A percentile compares a stretch with the other conserved stretches of the same genome.
Evolutionary conservation across 1,284 basidiomycete species (phyloP).

Genomic region (Takashimella koratensis): DNA sequence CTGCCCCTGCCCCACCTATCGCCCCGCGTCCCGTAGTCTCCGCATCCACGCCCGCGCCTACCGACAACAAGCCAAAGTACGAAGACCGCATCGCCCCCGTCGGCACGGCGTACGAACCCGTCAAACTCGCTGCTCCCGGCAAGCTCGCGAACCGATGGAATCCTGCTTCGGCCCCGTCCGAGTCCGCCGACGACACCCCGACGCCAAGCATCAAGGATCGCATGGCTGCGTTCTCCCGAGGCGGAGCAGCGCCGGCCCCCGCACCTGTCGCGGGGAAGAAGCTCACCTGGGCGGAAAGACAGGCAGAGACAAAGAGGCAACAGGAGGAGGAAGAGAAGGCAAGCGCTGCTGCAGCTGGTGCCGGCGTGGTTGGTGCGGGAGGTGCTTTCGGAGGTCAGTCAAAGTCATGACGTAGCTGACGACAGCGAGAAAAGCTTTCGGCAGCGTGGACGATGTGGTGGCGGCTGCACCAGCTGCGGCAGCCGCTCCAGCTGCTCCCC

Average conservation of each 20-base stretch:
- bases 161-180: constrained; percentile 55
- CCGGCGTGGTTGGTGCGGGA: no score
- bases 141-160: constrained; percentile 79
- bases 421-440: constrained; percentile 7
- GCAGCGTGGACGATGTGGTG: constrained; percentile 19
- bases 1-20: constrained; percentile 15
- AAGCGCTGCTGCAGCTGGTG: constrained; percentile 57
- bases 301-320: constrained; percentile 79
- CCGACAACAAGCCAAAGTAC: constrained; percentile 61
- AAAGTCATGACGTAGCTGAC: no score
- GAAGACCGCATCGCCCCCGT: constrained; percentile 78
- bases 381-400: no score
- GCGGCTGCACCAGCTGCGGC: constrained; percentile 22
- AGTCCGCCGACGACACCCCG: constrained; percentile 19
- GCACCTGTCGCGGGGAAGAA: constrained; percentile 56
- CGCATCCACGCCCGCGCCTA: constrained; percentile 28
- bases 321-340: constrained; percentile 71
- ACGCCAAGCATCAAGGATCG: constrained; percentile 42
- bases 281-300: constrained; percentile 84
- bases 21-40: constrained; percentile 18
- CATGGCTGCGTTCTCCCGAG: constrained; percentile 41
- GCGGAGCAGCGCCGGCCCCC: constrained; percentile 14
- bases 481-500: constrained; percentile 33
- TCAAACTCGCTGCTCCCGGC: constrained; percentile 69
- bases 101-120: constrained; percentile 81